Base-by-base conservation (phyloP, 768 basidiomycete genomes). In the Mycena kentingensis region DNA sequence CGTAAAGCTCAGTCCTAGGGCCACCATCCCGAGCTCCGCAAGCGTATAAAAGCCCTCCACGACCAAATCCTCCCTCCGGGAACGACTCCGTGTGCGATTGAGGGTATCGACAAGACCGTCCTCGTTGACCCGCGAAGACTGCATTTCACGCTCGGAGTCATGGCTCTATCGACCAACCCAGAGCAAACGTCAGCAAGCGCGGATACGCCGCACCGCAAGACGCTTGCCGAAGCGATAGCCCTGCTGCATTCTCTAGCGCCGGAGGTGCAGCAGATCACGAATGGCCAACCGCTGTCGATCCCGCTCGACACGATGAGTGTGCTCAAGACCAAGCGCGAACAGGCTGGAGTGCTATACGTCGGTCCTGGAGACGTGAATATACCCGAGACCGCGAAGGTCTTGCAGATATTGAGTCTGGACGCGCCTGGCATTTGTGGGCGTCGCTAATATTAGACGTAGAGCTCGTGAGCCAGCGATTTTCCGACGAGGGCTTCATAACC, bases 101-200 rank as follows among this genome's bases (percentile, higher is more conserved):
- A 68, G 7, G 89, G 89, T 1, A 70, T 91, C 4, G 84, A 91
- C 66, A 62, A 60, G 8, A 74, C 78, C 3, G 81, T 90, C 58
- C 66, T 87, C 47, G 76, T 89, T 49, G 73, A 77, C 36, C 79
- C 80, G 0, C 62, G 74, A 10, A 66, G 87, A n/a, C 67, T 90
- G 36, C 88, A 91, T 65, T 67, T 90, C 51, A 90, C 88, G 0
- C 69, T 91, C 2, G 88, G 88, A 1, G 87, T 89, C 1, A 86
- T 91, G 84, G 69, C 78, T 0, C 81, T 90, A 28, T 61, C n/a
- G n/a, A n/a, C 70, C 1, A 25, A 28, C 3, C 18, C 6, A 12
- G 54, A 42, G 4, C 3, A 28, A 1, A 11, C 12, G 35, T 11
- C 49, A 39, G 21, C 29, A 43, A 12, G 49, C 12, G 34, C 39